Conservation (phyloP, 176 grass and related monocot genomes). For the Oryza coarctata region DNA sequence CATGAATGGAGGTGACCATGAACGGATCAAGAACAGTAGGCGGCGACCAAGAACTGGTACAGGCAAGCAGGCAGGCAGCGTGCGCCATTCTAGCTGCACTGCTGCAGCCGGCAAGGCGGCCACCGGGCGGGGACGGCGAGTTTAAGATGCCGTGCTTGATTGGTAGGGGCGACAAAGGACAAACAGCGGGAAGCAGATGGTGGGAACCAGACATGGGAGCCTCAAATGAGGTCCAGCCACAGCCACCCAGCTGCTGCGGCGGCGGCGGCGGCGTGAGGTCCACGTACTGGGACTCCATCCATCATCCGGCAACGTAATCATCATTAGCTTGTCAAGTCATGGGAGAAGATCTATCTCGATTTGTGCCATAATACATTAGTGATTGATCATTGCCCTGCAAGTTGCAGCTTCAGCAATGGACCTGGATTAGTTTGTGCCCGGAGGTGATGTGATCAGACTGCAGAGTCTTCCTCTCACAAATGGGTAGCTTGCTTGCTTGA, state of each 20-base stretch:
- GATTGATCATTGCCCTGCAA: conserved; percentile 13
- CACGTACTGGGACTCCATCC: neutral
- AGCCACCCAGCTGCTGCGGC: no score
- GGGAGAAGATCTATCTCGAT: neutral
- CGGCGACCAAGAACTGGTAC: neutral
- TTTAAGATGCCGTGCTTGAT: conserved; percentile 16
- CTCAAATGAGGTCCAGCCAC: neutral
- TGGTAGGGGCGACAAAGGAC: conserved; percentile 14
- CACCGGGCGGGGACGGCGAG: neutral
- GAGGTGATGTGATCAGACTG: neutral
- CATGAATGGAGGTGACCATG: neutral
- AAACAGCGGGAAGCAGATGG: conserved; percentile 16
- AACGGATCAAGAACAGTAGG: neutral
- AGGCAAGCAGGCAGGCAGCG: neutral
- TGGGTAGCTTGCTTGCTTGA: neutral
- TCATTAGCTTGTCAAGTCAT: conserved; percentile 18
- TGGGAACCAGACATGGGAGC: conserved; percentile 41
- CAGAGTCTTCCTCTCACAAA: no score
- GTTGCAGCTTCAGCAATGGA: neutral
- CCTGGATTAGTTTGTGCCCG: neutral
- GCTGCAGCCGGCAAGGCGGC: neutral
- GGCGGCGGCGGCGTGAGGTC: conserved; percentile 4
- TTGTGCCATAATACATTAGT: neutral
- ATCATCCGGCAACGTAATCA: conserved; percentile 2
- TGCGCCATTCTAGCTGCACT: neutral